These are phyloP conservation scores for Candida wancherniae DNA, from an alignment of 805 yeast genomes.

Conservation along the genomic window DNA sequence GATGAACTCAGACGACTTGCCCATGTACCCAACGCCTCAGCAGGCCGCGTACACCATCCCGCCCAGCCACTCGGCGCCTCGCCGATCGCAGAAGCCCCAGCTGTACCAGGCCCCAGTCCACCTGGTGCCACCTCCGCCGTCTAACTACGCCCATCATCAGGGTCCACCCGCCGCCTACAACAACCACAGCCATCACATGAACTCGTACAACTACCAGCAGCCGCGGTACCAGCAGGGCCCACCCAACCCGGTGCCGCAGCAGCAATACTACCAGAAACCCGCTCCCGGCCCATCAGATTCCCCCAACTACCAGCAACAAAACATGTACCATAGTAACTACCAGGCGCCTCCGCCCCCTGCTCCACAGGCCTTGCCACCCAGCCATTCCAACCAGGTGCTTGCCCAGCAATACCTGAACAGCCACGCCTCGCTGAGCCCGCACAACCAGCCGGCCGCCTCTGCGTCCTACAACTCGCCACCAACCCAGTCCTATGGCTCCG, in stretches of 20 bases:
- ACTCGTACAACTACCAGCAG: conserved; percentile 10
- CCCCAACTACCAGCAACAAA: conserved; percentile 2
- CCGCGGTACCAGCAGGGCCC: conserved; percentile 6
- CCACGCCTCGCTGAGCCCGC: conserved; percentile 2
- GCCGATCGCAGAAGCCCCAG: conserved; percentile 7
- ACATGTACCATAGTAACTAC: neutral
- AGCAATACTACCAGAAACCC: conserved; percentile 3
- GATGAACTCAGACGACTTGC: conserved; percentile 32
- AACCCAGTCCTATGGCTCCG: too few species aligned
- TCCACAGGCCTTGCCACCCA: conserved; percentile 2
- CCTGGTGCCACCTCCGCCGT: too few species aligned
- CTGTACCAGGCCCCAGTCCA: conserved; percentile 8
- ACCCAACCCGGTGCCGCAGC: conserved; percentile 2
- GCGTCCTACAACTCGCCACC: too few species aligned
- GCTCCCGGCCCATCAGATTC: conserved; percentile 1
- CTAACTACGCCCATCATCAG: too few species aligned
- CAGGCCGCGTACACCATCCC: conserved; percentile 29
- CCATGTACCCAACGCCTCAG: conserved; percentile 43
- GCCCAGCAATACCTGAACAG: conserved; percentile 3
- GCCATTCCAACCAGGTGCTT: conserved; percentile 2
- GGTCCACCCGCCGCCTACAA: conserved; percentile 7
- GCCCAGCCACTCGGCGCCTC: conserved; percentile 3
- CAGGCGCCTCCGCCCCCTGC: conserved; percentile 1
- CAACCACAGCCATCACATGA: conserved; percentile 13
- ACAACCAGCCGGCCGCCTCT: too few species aligned